Evolutionary conservation across 129 eudicot species (phyloP).

Genomic region (Tanacetum coccineum): DNA sequence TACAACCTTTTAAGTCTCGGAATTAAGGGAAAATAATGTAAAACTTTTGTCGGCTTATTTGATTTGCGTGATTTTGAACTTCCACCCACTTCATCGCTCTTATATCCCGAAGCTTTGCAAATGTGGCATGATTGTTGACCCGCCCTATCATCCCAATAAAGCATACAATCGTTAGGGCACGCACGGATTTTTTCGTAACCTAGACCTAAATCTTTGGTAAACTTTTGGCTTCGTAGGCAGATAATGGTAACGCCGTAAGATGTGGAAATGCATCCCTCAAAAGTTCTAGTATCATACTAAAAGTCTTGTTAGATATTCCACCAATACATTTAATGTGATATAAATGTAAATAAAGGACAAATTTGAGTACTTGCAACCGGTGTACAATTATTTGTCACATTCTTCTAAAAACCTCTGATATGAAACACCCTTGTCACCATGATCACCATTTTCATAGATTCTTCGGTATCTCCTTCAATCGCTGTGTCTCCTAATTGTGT

Average conservation of each 20-base stretch:
- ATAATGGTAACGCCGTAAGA: constrained; percentile 1
- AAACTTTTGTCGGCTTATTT: too few relatives aligned
- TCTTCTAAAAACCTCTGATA: constrained; percentile 2
- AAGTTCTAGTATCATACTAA: constrained; percentile 1
- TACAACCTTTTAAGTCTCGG: too few relatives aligned
- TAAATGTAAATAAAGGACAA: constrained; percentile 1
- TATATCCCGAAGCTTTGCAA: not conserved
- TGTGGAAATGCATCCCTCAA: constrained; percentile 3
- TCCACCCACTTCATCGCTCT: not conserved
- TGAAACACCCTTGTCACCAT: not conserved
- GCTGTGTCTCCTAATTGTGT: not conserved
- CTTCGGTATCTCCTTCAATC: too few relatives aligned
- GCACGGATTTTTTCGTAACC: constrained; percentile 3
- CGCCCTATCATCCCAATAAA: not conserved
- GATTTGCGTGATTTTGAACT: not conserved
- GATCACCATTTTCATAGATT: not conserved
- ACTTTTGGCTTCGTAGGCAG: not conserved
- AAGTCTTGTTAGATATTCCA: not conserved
- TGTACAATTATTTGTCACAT: constrained; percentile 1
- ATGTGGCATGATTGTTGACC: not conserved
- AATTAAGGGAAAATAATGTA: too few relatives aligned
- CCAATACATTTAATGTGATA: constrained; percentile 1
- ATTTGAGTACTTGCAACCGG: not conserved
- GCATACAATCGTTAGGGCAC: constrained; percentile 1
- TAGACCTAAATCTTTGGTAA: not conserved